phyloP scores from a whole-genome alignment of 1,284 basidiomycete species.

The Moesziomyces parantarcticus region DNA sequence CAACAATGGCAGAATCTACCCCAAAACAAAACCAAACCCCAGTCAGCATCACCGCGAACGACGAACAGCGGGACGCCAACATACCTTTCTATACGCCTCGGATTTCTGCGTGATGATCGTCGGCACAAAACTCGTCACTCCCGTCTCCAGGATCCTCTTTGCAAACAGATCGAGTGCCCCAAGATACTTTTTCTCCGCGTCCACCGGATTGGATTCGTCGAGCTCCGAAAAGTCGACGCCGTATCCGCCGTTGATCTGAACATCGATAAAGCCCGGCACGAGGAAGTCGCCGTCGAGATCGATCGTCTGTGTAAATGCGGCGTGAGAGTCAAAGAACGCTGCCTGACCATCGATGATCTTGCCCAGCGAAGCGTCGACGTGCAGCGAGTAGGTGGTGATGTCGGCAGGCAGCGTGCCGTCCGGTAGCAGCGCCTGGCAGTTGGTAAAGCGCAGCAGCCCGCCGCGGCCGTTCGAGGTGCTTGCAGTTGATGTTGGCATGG shows the following conservation, averaged over 20 bases:
- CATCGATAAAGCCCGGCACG: slow-evolving; percentile 81
- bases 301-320: slow-evolving; percentile 18
- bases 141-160: slow-evolving; percentile 82
- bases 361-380: slow-evolving; percentile 18
- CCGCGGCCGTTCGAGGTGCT: background rate
- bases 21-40: background rate
- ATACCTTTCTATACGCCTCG: slow-evolving; percentile 44
- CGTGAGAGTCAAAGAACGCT: slow-evolving; percentile 25
- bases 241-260: slow-evolving; percentile 88
- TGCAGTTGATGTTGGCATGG: slow-evolving; percentile 8
- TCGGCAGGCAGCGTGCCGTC: slow-evolving; percentile 21
- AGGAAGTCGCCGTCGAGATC: slow-evolving; percentile 34
- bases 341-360: slow-evolving; percentile 38
- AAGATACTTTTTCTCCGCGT: slow-evolving; percentile 62
- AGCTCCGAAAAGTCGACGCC: slow-evolving; percentile 85
- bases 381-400: slow-evolving; percentile 27
- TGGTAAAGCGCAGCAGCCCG: slow-evolving; percentile 28
- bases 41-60: background rate
- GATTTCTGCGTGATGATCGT: slow-evolving; percentile 29
- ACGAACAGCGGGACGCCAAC: background rate
- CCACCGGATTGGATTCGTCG: slow-evolving; percentile 70
- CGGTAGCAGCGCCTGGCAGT: slow-evolving; percentile 37
- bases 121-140: slow-evolving; percentile 80
- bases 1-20: slow-evolving; percentile 73
- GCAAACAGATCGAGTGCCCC: slow-evolving; percentile 78